Conservation (phyloP, 108 stramenopile species). For the Nannochloropsis salina region DNA sequence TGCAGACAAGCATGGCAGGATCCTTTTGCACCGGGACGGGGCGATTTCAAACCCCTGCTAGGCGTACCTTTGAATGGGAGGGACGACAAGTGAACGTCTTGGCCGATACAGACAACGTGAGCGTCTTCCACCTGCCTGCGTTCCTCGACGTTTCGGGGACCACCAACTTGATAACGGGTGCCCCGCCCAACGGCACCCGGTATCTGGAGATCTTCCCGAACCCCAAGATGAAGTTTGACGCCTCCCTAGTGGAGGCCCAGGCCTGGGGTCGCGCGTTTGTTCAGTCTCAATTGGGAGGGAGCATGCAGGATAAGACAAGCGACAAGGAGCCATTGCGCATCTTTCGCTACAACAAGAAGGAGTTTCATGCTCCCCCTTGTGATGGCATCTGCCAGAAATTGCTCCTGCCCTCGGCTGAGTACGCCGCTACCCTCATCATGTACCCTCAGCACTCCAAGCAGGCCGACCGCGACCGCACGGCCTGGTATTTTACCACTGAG, state of each 20-base stretch:
- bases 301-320: neutral
- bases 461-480: neutral
- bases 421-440: neutral
- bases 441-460: neutral
- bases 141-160: neutral
- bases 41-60: neutral
- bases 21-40: neutral
- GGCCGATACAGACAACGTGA: neutral
- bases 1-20: neutral
- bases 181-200: neutral
- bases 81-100: neutral
- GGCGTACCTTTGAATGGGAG: neutral
- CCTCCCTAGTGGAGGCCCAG: neutral
- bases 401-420: neutral
- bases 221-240: neutral
- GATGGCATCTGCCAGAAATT: neutral
- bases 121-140: neutral
- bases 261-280: neutral
- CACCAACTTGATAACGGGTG: neutral
- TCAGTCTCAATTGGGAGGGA: neutral
- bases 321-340: neutral
- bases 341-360: neutral
- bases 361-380: neutral
- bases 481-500: neutral
- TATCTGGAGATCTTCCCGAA: neutral